Evolutionary conservation across 2,329 filamentous ascomycete genomes (phyloP).

Genomic region (Coniochaeta sp.): DNA sequence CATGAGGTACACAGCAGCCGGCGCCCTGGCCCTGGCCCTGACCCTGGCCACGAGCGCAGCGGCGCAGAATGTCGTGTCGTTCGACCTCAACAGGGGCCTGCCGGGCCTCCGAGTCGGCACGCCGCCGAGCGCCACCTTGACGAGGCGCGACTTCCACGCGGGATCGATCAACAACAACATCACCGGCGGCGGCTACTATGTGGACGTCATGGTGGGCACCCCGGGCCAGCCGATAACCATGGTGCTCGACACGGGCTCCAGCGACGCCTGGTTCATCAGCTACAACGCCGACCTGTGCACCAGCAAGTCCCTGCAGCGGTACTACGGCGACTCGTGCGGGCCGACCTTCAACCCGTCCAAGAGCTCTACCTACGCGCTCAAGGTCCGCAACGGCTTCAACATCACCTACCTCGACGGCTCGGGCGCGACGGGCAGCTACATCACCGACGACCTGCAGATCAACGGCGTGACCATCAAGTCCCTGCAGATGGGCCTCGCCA

Average conservation of each 20-base stretch:
- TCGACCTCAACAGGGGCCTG: slow-evolving; percentile 13
- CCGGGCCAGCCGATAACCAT: slow-evolving; percentile 47
- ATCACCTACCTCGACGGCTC: slow-evolving; percentile 56
- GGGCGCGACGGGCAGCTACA: slow-evolving; percentile 47
- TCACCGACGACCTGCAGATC: slow-evolving; percentile 47
- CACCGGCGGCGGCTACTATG: slow-evolving; percentile 47
- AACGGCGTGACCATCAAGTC: slow-evolving; percentile 37
- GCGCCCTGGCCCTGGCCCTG: slow-evolving; percentile 2
- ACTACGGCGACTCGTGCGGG: slow-evolving; percentile 25
- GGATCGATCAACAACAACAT: slow-evolving; percentile 44
- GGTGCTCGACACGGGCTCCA: slow-evolving; percentile 56
- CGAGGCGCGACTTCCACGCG: slow-evolving; percentile 19
- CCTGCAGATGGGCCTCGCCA: slow-evolving; percentile 49
- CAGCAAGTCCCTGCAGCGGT: slow-evolving; percentile 22
- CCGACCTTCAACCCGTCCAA: slow-evolving; percentile 34
- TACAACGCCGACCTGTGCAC: slow-evolving; percentile 29
- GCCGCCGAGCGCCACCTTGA: slow-evolving; percentile 3
- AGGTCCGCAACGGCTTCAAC: slow-evolving; percentile 38
- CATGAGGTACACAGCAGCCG: neutral
- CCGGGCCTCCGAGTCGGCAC: slow-evolving; percentile 11
- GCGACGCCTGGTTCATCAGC: slow-evolving; percentile 51
- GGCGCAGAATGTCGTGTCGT: slow-evolving; percentile 14
- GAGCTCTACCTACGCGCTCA: slow-evolving; percentile 40
- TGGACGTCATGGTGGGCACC: slow-evolving; percentile 50
- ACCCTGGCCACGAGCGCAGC: slow-evolving; percentile 9